Percentiles rank a stretch among this genome's conserved stretches.
These are phyloP conservation scores for Solanum clarkiae DNA, from an alignment of 257 asterid genomes.

Conservation along the genomic window DNA sequence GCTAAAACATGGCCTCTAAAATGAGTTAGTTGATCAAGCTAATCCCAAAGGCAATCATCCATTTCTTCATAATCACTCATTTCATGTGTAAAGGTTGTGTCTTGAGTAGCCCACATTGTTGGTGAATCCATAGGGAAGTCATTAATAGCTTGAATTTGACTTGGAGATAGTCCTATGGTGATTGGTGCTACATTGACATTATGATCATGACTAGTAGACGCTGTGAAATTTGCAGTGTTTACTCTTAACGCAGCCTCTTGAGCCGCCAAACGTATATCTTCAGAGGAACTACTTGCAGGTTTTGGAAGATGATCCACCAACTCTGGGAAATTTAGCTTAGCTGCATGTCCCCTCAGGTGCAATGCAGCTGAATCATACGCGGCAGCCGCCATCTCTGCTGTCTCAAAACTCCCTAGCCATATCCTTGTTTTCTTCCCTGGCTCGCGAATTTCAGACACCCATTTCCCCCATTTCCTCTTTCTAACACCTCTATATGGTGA, in stretches of 20 bases:
- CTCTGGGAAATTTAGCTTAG: slow-evolving; percentile 25
- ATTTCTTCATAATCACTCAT: slow-evolving; percentile 13
- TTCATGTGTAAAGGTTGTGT: not conserved
- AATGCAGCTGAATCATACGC: slow-evolving; percentile 35
- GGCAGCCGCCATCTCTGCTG: slow-evolving; percentile 29
- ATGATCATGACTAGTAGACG: not conserved
- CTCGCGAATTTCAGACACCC: slow-evolving; percentile 36
- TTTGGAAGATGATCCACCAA: slow-evolving; percentile 8
- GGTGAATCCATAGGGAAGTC: slow-evolving; percentile 32
- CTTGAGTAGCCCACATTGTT: slow-evolving; percentile 4
- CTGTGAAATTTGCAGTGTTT: not conserved
- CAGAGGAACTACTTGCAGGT: slow-evolving; percentile 11
- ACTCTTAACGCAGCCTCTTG: slow-evolving; percentile 14
- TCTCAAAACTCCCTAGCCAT: slow-evolving; percentile 39
- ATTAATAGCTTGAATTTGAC: slow-evolving; percentile 23
- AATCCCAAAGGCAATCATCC: slow-evolving; percentile 11
- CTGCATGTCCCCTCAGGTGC: slow-evolving; percentile 19
- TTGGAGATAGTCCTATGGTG: slow-evolving; percentile 17
- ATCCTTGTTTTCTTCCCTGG: slow-evolving; percentile 28
- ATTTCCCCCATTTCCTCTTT: slow-evolving; percentile 42
- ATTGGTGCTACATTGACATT: not conserved
- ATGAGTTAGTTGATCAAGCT: not conserved
- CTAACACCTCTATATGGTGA: slow-evolving; percentile 28
- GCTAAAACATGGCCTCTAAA: not conserved
- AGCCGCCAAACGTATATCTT: slow-evolving; percentile 22